Conservation (phyloP, 2,329 filamentous ascomycete species). For the Parastagonospora avenae region DNA sequence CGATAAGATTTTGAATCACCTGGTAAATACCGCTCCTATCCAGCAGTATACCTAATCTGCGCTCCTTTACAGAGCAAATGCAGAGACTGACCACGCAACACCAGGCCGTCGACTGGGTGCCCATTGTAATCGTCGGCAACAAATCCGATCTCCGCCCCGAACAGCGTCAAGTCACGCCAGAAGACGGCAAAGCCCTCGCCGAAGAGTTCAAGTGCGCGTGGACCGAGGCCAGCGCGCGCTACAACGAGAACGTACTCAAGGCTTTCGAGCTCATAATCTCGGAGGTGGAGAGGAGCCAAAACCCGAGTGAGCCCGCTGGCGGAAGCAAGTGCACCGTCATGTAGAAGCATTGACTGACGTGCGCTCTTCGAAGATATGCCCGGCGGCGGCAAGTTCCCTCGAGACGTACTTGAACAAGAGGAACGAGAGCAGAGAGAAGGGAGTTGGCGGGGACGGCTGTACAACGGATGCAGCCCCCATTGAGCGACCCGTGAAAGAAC, state of each 20-base stretch:
- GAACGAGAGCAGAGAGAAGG: constrained; percentile 1
- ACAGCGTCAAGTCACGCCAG: constrained; percentile 85
- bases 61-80: neutral
- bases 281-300: constrained; percentile 93
- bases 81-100: constrained; percentile 10
- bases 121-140: constrained; percentile 94
- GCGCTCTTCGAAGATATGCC: constrained; percentile 7
- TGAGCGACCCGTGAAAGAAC: neutral
- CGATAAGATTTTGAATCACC: constrained; percentile 95
- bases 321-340: constrained; percentile 84
- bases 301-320: constrained; percentile 80
- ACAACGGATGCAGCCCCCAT: neutral
- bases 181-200: constrained; percentile 83
- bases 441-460: neutral
- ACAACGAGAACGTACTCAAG: constrained; percentile 90
- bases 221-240: constrained; percentile 92
- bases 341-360: constrained; percentile 57
- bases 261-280: constrained; percentile 93
- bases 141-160: constrained; percentile 93
- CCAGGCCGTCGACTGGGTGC: constrained; percentile 88
- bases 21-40: constrained; percentile 62
- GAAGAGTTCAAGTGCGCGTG: constrained; percentile 90
- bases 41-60: constrained; percentile 3
- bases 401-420: constrained; percentile 2
- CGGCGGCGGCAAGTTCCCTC: constrained; percentile 3